Base-by-base conservation (phyloP, 1,284 basidiomycete genomes). In the Rhodofomes roseus region DNA sequence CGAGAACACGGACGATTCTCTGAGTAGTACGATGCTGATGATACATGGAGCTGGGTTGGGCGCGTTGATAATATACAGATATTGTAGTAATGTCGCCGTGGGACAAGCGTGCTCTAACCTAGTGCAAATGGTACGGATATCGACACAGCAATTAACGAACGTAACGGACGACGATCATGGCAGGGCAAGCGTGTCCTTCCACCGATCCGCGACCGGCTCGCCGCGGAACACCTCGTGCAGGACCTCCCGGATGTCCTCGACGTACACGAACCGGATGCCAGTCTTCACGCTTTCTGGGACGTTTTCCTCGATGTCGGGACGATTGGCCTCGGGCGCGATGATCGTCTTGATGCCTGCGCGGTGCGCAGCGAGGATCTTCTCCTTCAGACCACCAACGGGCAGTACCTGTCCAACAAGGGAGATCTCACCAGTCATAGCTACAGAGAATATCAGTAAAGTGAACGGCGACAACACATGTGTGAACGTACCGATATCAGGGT, bases 361-460 rank as follows among this genome's bases (percentile, higher is more conserved):
- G 71, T 97, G 95, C 0, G 95, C 95, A 1, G 95, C 95, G 1
- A 96, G 83, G 65, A 96, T 96, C 81, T 96, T 96, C 80, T 97
- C 95, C 77, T 96, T 97, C 61, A 97, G 75, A 0, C 95, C 95
- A 12, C 95, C 95, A 3, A 97, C 95, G 2, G 95, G 93, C 0
- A 96, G 81, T 8, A 97, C 95, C 74, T 95, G 93, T 0, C 95
- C 95, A 0, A 94, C 88, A 18, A 97, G 84, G 3, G 93, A 93
- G 61, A 98, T 94, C 74, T 97, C 95, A 40, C 95, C 95, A 0
- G 95, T 97, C 93, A 97, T 95, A 7, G 95, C 95, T 92, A 63
- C 22, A 36, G 66, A 34, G 5, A 3, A 43, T 40, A 11, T 48
- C 40, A 54, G 39, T 1, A 40, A 12, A 16, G 39, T 36, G 55